Evolutionary conservation across 2,329 filamentous ascomycete species (phyloP).

Genomic region (Phyllosticta citriasiana): DNA sequence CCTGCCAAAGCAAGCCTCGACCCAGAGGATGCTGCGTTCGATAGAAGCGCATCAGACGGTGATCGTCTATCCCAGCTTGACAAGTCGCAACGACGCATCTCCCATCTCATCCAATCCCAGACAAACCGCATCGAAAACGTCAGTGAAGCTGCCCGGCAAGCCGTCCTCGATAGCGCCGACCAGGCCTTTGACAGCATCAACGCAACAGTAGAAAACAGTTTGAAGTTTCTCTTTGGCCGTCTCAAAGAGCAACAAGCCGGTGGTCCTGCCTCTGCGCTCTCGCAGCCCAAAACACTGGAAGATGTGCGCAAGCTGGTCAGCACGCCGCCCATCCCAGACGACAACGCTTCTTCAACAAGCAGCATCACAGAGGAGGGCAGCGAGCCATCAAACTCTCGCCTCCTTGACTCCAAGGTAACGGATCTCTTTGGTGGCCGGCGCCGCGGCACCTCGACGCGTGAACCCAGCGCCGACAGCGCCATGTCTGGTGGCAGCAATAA

Average conservation of each 20-base stretch:
- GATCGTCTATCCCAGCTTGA: slow-evolving; percentile 24
- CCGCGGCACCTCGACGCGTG: slow-evolving; percentile 38
- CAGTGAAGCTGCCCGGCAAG: slow-evolving; percentile 64
- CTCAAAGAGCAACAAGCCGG: slow-evolving; percentile 58
- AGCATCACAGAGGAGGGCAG: slow-evolving; percentile 36
- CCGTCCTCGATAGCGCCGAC: slow-evolving; percentile 69
- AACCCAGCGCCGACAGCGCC: slow-evolving; percentile 67
- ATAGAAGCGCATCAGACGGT: slow-evolving; percentile 8
- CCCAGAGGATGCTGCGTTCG: slow-evolving; percentile 10
- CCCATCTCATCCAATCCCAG: slow-evolving; percentile 76
- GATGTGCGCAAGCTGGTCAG: slow-evolving; percentile 84
- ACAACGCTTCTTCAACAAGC: slow-evolving; percentile 43
- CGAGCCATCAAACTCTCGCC: background rate
- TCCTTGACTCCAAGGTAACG: slow-evolving; percentile 35
- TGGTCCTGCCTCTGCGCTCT: slow-evolving; percentile 12
- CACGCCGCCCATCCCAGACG: slow-evolving; percentile 48
- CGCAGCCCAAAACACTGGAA: slow-evolving; percentile 62
- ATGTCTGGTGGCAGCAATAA: slow-evolving; percentile 55
- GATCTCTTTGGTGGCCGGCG: slow-evolving; percentile 61
- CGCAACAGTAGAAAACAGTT: slow-evolving; percentile 80
- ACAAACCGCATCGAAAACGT: slow-evolving; percentile 72
- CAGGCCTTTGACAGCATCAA: slow-evolving; percentile 88
- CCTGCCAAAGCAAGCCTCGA: slow-evolving; percentile 26
- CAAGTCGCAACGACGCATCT: slow-evolving; percentile 64
- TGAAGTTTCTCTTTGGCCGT: slow-evolving; percentile 85